Percentiles rank a stretch among this genome's conserved stretches.
Evolutionary conservation across 495 filamentous ascomycete genomes (phyloP).

Genomic region (Daldinia caldariorum): DNA sequence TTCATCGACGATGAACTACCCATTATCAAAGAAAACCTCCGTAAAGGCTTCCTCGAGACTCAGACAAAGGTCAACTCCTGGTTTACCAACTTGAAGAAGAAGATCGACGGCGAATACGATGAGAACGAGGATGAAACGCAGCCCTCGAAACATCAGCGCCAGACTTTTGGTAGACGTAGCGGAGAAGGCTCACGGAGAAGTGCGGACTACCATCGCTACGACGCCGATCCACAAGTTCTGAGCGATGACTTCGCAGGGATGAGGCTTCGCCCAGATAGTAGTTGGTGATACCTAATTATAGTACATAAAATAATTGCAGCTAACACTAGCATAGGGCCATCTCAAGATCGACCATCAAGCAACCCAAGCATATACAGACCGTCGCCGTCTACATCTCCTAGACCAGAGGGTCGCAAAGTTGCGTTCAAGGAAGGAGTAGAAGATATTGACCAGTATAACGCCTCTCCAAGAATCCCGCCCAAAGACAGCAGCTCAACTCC

Average conservation of each 20-base stretch:
- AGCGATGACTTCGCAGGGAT: constrained; percentile 92
- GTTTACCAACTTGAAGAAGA: constrained; percentile 90
- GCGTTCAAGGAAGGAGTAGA: constrained; percentile 80
- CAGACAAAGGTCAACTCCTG: constrained; percentile 92
- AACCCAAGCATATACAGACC: constrained; percentile 86
- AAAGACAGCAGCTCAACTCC: constrained; percentile 47
- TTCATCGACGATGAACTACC: constrained; percentile 98
- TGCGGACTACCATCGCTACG: constrained; percentile 86
- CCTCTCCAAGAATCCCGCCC: constrained; percentile 63
- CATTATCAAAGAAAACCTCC: constrained; percentile 90
- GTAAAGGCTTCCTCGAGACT: constrained; percentile 94
- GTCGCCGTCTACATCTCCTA: constrained; percentile 66
- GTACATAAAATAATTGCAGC: constrained; percentile 15
- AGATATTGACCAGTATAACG: constrained; percentile 80
- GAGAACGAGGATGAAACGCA: constrained; percentile 64
- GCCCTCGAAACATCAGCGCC: constrained; percentile 49
- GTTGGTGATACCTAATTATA: constrained; percentile 62
- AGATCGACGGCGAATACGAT: constrained; percentile 84
- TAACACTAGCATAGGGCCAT: constrained; percentile 37
- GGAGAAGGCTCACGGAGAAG: constrained; percentile 69
- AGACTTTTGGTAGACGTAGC: constrained; percentile 46
- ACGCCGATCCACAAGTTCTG: constrained; percentile 92
- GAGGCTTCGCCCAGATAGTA: constrained; percentile 77
- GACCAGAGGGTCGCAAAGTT: constrained; percentile 73
- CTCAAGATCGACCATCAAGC: constrained; percentile 33